Evolutionary conservation across 495 filamentous ascomycete species (phyloP).

Genomic region (Neurospora sp.): DNA sequence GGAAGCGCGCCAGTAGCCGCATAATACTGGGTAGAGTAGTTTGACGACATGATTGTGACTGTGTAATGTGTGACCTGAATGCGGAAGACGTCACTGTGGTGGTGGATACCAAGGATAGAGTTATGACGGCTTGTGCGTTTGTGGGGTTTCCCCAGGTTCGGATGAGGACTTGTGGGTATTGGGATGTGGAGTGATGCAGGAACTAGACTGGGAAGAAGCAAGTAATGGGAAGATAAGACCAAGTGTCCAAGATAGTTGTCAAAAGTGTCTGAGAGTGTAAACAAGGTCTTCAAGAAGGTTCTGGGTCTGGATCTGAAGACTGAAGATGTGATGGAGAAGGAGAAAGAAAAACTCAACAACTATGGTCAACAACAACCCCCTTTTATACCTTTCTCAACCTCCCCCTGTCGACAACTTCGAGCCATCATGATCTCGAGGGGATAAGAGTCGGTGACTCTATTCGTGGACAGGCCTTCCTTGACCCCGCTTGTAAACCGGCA

Average conservation of each 20-base stretch:
- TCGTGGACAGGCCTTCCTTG: constrained; percentile 29
- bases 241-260: background rate
- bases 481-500: constrained; percentile 33
- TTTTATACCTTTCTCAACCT: constrained; percentile 53
- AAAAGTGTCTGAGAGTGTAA: constrained; percentile 4
- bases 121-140: constrained; percentile 8
- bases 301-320: constrained; percentile 15
- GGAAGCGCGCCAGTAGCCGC: constrained; percentile 46
- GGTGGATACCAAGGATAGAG: constrained; percentile 3
- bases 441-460: constrained; percentile 40
- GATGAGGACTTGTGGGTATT: constrained; percentile 4
- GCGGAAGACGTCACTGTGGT: constrained; percentile 7
- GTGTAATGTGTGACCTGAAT: constrained; percentile 4
- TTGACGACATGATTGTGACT: constrained; percentile 40
- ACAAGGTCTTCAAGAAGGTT: constrained; percentile 3
- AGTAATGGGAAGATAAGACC: constrained; percentile 5
- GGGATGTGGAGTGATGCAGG: constrained; percentile 4
- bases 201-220: constrained; percentile 1
- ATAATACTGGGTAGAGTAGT: constrained; percentile 40
- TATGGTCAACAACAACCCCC: constrained; percentile 33
- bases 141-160: background rate
- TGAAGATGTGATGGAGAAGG: constrained; percentile 39
- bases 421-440: constrained; percentile 31
- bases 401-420: constrained; percentile 11
- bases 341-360: constrained; percentile 38